Percentiles rank a stretch among this genome's conserved stretches.
Evolutionary conservation across 2,329 filamentous ascomycete genomes (phyloP).

Genomic region (Lecanosticta acicola): DNA sequence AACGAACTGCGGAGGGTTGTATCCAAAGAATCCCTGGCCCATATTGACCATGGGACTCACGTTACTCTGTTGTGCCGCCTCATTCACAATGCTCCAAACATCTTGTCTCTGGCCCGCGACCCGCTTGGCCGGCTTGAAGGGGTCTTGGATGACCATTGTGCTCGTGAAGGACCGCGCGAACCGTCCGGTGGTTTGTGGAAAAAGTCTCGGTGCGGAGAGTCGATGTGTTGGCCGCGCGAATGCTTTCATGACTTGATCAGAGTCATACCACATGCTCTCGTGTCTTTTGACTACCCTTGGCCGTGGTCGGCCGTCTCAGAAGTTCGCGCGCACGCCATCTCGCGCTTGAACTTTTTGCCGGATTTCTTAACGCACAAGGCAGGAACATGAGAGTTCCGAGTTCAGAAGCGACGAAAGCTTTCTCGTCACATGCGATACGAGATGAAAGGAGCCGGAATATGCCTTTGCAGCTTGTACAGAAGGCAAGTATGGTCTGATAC

Average conservation of each 20-base stretch:
- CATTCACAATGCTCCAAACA: conserved; percentile 63
- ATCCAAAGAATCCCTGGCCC: conserved; percentile 77
- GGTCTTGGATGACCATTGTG: conserved; percentile 26
- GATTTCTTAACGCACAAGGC: too few relatives aligned
- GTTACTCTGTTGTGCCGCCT: conserved; percentile 58
- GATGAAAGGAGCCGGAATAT: too few relatives aligned
- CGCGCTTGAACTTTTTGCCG: background rate
- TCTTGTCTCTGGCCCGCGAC: conserved; percentile 53
- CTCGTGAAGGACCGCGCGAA: conserved; percentile 17
- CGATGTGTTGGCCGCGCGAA: background rate
- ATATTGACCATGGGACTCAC: conserved; percentile 64
- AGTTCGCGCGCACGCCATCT: background rate
- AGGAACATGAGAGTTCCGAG: too few relatives aligned
- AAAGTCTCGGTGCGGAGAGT: background rate
- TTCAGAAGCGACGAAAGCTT: too few relatives aligned
- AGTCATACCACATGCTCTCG: background rate
- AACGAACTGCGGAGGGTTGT: conserved; percentile 89
- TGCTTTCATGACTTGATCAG: background rate
- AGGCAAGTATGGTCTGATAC: too few relatives aligned
- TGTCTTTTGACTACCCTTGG: background rate
- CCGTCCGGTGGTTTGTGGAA: background rate
- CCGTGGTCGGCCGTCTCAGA: background rate
- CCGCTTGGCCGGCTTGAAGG: conserved; percentile 49
- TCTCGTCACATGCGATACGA: too few relatives aligned
- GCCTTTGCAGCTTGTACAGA: too few relatives aligned